Percentiles rank a stretch among this genome's conserved stretches.
These are phyloP conservation scores for Thalassiosira ordinaria DNA, from an alignment of 352 stramenopile species.

Conservation along the genomic window DNA sequence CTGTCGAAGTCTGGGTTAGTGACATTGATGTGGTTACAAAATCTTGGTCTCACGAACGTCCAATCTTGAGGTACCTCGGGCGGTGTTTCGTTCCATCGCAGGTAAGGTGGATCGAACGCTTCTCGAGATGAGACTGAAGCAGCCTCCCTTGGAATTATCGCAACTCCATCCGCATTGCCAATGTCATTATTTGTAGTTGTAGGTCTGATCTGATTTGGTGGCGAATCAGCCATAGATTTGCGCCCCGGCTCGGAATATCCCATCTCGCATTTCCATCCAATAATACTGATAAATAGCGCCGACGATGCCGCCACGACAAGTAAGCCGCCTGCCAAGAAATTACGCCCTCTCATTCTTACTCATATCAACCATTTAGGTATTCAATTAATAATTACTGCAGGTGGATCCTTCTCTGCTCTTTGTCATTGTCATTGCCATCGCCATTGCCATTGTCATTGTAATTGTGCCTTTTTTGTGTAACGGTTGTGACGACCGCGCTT, in stretches of 20 bases:
- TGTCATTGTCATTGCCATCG: too few relatives aligned
- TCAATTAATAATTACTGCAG: too few relatives aligned
- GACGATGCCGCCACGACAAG: constrained; percentile 20
- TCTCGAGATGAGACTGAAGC: not conserved
- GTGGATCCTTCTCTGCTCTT: too few relatives aligned
- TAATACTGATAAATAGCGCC: constrained; percentile 19
- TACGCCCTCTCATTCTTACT: not conserved
- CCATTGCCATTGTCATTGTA: too few relatives aligned
- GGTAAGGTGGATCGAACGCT: constrained; percentile 13
- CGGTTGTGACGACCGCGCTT: too few relatives aligned
- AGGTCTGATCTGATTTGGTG: not conserved
- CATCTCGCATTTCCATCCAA: constrained; percentile 25
- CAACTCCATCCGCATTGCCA: too few relatives aligned
- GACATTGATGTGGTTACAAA: constrained; percentile 12
- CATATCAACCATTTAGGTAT: too few relatives aligned
- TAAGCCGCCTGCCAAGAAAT: constrained; percentile 17
- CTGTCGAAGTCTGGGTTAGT: constrained; percentile 25
- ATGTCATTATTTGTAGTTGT: too few relatives aligned
- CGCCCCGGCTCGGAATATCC: constrained; percentile 5
- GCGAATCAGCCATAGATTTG: constrained; percentile 19
- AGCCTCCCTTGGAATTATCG: too few relatives aligned
- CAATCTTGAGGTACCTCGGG: constrained; percentile 23
- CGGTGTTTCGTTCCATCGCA: constrained; percentile 27
- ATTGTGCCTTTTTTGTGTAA: too few relatives aligned
- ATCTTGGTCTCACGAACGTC: constrained; percentile 10